Evolutionary conservation across 192 early-diverging fungal genomes (phyloP).

Genomic region (Coemansia sp.): DNA sequence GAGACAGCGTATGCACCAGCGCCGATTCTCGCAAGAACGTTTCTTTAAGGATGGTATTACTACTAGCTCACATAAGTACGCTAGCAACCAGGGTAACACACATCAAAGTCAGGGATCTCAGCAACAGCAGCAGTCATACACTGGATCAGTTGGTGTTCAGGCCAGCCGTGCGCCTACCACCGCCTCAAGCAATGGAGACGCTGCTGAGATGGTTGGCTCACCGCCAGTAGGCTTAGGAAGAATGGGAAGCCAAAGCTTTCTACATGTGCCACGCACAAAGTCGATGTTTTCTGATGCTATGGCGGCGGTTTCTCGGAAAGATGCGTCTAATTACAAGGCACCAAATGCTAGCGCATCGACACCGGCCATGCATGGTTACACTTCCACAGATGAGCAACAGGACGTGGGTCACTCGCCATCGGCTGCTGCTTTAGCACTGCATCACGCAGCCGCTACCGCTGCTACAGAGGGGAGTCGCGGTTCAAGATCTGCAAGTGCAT

Average conservation of each 20-base stretch:
- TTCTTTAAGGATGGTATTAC: slow-evolving; percentile 43
- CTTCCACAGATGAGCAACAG: not conserved
- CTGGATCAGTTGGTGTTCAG: not conserved
- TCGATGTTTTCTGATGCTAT: not conserved
- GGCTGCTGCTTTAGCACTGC: slow-evolving; percentile 12
- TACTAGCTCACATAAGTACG: slow-evolving; percentile 7
- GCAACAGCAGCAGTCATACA: not conserved
- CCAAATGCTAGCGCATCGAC: slow-evolving; percentile 25
- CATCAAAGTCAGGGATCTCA: not conserved
- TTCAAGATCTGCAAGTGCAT: not conserved
- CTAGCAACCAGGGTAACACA: not conserved
- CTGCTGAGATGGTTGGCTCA: not conserved
- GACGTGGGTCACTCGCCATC: slow-evolving; percentile 9
- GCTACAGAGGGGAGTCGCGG: slow-evolving; percentile 3
- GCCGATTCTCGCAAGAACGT: slow-evolving; percentile 50
- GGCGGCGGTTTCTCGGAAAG: not conserved
- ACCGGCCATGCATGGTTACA: slow-evolving; percentile 15
- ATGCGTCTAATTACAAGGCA: not conserved
- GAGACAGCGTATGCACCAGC: slow-evolving; percentile 47
- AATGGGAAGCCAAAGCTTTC: not conserved
- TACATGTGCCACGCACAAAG: not conserved
- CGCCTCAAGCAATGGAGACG: not conserved
- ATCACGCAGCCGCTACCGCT: slow-evolving; percentile 10
- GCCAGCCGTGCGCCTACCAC: not conserved
- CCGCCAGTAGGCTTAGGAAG: not conserved